Evolutionary conservation across 2,329 filamentous ascomycete species (phyloP).

Genomic region (Cladosporium sp.): DNA sequence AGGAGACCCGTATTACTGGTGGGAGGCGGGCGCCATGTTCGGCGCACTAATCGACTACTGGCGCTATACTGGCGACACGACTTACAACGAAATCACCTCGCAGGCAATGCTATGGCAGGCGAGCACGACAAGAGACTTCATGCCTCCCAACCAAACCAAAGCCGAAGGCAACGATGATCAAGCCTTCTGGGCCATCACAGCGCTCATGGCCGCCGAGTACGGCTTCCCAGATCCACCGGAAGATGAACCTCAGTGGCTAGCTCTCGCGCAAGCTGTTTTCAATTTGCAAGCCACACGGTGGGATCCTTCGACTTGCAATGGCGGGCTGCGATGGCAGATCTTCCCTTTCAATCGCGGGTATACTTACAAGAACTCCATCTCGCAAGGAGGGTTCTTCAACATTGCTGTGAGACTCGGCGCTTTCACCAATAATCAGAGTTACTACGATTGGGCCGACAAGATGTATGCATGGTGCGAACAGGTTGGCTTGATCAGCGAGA

Average conservation of each 20-base stretch:
- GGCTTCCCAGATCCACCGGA: slow-evolving; percentile 41
- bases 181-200: slow-evolving; percentile 54
- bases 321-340: slow-evolving; percentile 37
- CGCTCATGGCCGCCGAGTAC: slow-evolving; percentile 52
- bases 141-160: slow-evolving; percentile 44
- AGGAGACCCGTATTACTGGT: slow-evolving; percentile 66
- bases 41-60: slow-evolving; percentile 67
- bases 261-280: slow-evolving; percentile 41
- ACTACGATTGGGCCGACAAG: slow-evolving; percentile 59
- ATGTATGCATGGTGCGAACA: slow-evolving; percentile 38
- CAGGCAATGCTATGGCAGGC: slow-evolving; percentile 57
- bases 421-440: slow-evolving; percentile 48
- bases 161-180: slow-evolving; percentile 52
- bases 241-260: slow-evolving; percentile 41
- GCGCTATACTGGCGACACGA: slow-evolving; percentile 61
- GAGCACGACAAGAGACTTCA: slow-evolving; percentile 55
- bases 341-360: slow-evolving; percentile 47
- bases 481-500: slow-evolving; percentile 56
- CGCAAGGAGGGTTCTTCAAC: slow-evolving; percentile 51
- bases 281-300: slow-evolving; percentile 35
- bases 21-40: slow-evolving; percentile 57
- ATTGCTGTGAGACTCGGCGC: slow-evolving; percentile 39
- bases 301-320: slow-evolving; percentile 34
- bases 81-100: slow-evolving; percentile 58
- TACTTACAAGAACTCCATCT: slow-evolving; percentile 48